phyloP scores from a whole-genome alignment of 306 rosid species.

The Nissolia schottii region DNA sequence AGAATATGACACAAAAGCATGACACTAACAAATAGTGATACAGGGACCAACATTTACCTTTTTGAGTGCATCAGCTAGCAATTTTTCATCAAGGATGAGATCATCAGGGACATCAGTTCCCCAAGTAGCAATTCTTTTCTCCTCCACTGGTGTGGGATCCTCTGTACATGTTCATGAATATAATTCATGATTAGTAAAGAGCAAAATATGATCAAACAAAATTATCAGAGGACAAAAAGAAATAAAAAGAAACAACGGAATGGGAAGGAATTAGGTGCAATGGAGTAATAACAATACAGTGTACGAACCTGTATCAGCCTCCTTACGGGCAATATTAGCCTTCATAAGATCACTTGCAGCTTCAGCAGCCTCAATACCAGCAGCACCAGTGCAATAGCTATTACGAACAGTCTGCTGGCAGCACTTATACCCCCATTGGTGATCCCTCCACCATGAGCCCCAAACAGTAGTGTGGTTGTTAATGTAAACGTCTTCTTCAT shows the following conservation, averaged over 20 bases:
- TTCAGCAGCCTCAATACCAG: slow-evolving; percentile 58
- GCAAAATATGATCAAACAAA: neutral
- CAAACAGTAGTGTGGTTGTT: slow-evolving; percentile 53
- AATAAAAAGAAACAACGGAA: neutral
- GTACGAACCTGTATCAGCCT: slow-evolving; percentile 38
- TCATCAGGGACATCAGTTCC: slow-evolving; percentile 33
- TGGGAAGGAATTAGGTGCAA: neutral
- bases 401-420: slow-evolving; percentile 51
- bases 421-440: slow-evolving; percentile 68
- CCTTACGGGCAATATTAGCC: slow-evolving; percentile 66
- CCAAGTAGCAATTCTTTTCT: slow-evolving; percentile 30
- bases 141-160: slow-evolving; percentile 8
- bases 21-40: neutral
- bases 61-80: slow-evolving; percentile 28
- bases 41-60: slow-evolving; percentile 6
- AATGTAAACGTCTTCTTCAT: slow-evolving; percentile 49
- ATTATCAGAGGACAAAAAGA: neutral
- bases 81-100: slow-evolving; percentile 21
- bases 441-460: slow-evolving; percentile 72
- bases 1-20: neutral
- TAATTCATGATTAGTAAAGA: neutral
- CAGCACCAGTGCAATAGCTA: slow-evolving; percentile 57
- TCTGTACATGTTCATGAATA: neutral
- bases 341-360: slow-evolving; percentile 57
- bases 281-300: neutral